phyloP scores from a whole-genome alignment of 768 basidiomycete genomes.

The Hortiboletus flavorubellus region DNA sequence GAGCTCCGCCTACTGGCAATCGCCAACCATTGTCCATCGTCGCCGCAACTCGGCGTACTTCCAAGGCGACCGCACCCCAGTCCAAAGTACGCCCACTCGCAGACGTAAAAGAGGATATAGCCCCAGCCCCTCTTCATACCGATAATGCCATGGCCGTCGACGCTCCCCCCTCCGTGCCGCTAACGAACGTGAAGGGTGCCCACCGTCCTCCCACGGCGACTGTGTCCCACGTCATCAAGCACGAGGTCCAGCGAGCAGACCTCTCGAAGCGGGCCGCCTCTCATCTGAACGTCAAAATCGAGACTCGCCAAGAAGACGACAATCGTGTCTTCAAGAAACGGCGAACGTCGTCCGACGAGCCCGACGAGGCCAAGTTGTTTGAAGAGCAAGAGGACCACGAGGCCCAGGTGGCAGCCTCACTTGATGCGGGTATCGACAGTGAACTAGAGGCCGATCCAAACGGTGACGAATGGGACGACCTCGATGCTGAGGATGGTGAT shows the following conservation, averaged over 20 bases:
- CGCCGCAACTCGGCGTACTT: slow-evolving; percentile 39
- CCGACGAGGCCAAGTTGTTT: slow-evolving; percentile 41
- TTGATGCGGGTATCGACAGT: slow-evolving; percentile 40
- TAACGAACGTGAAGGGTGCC: background rate
- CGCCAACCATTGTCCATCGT: slow-evolving; percentile 60
- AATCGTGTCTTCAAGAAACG: slow-evolving; percentile 69
- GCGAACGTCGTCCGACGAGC: slow-evolving; percentile 65
- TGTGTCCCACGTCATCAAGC: slow-evolving; percentile 22
- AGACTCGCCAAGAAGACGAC: slow-evolving; percentile 51
- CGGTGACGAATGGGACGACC: slow-evolving; percentile 77
- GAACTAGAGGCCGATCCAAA: slow-evolving; percentile 66
- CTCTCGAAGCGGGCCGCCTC: slow-evolving; percentile 32
- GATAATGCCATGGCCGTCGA: slow-evolving; percentile 58
- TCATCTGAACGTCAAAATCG: slow-evolving; percentile 32
- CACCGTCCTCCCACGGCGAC: slow-evolving; percentile 32
- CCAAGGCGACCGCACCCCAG: slow-evolving; percentile 26
- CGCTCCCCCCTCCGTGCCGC: slow-evolving; percentile 30
- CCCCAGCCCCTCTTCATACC: slow-evolving; percentile 26
- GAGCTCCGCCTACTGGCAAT: slow-evolving; percentile 28
- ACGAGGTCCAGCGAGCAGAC: slow-evolving; percentile 28
- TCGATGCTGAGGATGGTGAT: slow-evolving; percentile 87
- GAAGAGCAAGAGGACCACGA: slow-evolving; percentile 34
- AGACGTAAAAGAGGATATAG: slow-evolving; percentile 27
- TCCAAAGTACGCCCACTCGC: slow-evolving; percentile 24
- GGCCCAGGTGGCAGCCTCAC: slow-evolving; percentile 37